Conservation (phyloP, 192 early-diverging fungal genomes). For the Funneliformis geosporum region DNA sequence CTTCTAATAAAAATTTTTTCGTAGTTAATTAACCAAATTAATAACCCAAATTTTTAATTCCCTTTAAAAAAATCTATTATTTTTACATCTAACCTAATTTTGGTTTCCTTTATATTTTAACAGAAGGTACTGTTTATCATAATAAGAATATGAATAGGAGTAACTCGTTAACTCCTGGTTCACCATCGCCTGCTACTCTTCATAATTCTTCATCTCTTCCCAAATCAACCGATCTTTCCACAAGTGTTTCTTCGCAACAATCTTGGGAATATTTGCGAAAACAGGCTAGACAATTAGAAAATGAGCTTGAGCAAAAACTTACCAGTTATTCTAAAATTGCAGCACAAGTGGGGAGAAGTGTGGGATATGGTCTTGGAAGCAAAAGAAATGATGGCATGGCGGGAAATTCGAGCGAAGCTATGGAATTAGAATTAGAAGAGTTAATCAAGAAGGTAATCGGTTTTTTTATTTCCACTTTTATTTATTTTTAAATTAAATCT, state of each 20-base stretch:
- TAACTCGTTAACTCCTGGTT: slow-evolving; percentile 1
- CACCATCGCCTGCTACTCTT: slow-evolving; percentile 10
- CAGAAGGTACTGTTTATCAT: background rate
- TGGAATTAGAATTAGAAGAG: slow-evolving; percentile 62
- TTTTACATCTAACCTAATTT: too few species aligned
- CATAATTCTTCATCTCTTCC: background rate
- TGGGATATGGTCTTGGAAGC: slow-evolving; percentile 31
- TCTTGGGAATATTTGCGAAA: slow-evolving; percentile 71
- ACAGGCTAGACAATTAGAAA: slow-evolving; percentile 71
- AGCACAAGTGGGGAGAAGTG: slow-evolving; percentile 31
- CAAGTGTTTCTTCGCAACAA: background rate
- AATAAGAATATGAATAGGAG: background rate
- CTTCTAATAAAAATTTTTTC: too few species aligned
- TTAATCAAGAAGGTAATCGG: slow-evolving; percentile 59
- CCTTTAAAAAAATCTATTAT: too few species aligned
- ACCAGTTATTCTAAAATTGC: slow-evolving; percentile 54
- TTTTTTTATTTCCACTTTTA: background rate
- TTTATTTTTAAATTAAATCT: background rate
- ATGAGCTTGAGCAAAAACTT: slow-evolving; percentile 70
- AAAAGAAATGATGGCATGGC: background rate
- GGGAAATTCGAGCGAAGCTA: slow-evolving; percentile 36
- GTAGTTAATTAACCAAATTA: too few species aligned
- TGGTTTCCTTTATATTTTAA: too few species aligned
- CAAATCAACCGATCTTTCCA: background rate
- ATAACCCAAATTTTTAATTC: too few species aligned